Evolutionary conservation across 345 rosid species (phyloP).

Genomic region (Hibiscus mutabilis): DNA sequence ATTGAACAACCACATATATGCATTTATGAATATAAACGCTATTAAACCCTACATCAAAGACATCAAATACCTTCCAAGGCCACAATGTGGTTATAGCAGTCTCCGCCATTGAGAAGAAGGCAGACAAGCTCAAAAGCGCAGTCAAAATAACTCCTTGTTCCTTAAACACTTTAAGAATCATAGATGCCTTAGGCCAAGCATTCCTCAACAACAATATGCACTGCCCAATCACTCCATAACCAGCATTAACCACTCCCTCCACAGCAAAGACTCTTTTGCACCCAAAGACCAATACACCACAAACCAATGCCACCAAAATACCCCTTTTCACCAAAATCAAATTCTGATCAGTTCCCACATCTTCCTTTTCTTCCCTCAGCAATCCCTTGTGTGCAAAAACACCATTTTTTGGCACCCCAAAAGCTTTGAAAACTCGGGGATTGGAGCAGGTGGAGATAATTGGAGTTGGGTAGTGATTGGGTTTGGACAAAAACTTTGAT

Average conservation of each 20-base stretch:
- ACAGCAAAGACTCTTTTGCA: constrained; percentile 9
- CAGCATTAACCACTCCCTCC: constrained; percentile 10
- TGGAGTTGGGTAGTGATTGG: background rate
- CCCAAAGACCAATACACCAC: constrained; percentile 2
- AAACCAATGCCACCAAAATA: constrained; percentile 6
- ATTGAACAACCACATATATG: background rate
- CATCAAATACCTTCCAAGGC: constrained; percentile 19
- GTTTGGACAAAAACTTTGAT: constrained; percentile 8
- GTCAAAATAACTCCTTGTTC: constrained; percentile 13
- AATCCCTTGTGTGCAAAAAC: background rate
- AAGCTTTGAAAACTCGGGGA: constrained; percentile 1
- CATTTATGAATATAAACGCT: background rate
- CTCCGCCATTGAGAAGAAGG: constrained; percentile 20
- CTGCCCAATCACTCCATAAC: constrained; percentile 12
- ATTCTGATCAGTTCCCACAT: background rate
- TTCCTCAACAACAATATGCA: constrained; percentile 9
- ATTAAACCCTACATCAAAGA: background rate
- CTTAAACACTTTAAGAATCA: constrained; percentile 14
- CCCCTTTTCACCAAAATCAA: constrained; percentile 10
- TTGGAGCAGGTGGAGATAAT: background rate
- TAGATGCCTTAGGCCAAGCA: constrained; percentile 17
- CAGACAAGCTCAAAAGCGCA: constrained; percentile 8
- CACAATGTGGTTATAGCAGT: constrained; percentile 17
- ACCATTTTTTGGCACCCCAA: background rate
- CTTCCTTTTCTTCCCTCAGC: background rate